Conservation (phyloP, 2,329 filamentous ascomycete species). For the Monosporascus sp. region DNA sequence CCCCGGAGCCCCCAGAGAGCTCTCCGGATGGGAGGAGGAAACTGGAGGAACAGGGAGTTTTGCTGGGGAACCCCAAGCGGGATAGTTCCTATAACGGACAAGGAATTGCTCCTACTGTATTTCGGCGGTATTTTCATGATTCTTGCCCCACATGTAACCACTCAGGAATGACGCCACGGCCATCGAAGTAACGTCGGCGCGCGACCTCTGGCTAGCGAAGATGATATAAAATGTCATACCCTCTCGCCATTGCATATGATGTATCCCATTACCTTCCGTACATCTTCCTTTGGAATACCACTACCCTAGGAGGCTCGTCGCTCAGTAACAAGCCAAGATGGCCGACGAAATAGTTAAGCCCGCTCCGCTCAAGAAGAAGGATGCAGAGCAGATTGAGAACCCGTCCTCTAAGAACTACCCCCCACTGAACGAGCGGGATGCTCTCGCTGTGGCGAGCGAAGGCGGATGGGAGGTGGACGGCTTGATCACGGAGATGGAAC, state of each 20-base stretch:
- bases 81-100: background rate
- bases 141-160: background rate
- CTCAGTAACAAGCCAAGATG: slow-evolving; percentile 1
- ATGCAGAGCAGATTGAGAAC: slow-evolving; percentile 19
- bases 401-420: slow-evolving; percentile 13
- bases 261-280: background rate
- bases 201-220: background rate
- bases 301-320: background rate
- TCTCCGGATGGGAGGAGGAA: background rate
- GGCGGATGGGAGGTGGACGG: slow-evolving; percentile 32
- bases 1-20: background rate
- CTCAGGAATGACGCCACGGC: slow-evolving; percentile 2
- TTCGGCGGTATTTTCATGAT: slow-evolving; percentile 7
- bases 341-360: slow-evolving; percentile 6
- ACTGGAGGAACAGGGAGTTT: slow-evolving; percentile 1
- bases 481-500: slow-evolving; percentile 37
- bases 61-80: slow-evolving; percentile 9
- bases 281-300: background rate
- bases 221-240: background rate
- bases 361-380: slow-evolving; percentile 2
- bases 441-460: slow-evolving; percentile 31
- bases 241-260: background rate
- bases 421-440: slow-evolving; percentile 24
- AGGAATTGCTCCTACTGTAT: slow-evolving; percentile 9
- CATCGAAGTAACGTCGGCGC: slow-evolving; percentile 2